Percentiles rank a stretch among this genome's conserved stretches.
Evolutionary conservation across 345 rosid species (phyloP).

Genomic region (Anacardium occidentale): DNA sequence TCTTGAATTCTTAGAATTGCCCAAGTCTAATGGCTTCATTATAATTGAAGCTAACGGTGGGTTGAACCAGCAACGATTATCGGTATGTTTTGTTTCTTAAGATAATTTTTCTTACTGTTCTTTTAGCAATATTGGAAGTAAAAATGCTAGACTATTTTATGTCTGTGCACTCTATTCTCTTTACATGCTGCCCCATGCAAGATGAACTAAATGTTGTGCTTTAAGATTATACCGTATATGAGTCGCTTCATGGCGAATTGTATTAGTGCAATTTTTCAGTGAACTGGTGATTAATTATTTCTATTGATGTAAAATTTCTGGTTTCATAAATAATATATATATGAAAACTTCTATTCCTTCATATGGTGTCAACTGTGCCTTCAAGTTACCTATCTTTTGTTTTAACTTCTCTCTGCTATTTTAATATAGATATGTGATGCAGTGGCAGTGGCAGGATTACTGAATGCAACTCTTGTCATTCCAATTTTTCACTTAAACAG

Average conservation of each 20-base stretch:
- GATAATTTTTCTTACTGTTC: constrained; percentile 2
- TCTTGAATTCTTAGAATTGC: constrained; percentile 44
- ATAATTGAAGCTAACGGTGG: constrained; percentile 98
- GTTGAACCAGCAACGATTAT: constrained; percentile 92
- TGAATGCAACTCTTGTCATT: constrained; percentile 93
- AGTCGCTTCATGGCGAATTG: neutral
- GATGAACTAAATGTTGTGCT: neutral
- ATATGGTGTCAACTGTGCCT: neutral
- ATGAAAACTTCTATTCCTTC: neutral
- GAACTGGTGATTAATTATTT: no score
- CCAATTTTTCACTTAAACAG: constrained; percentile 94
- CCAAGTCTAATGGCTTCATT: constrained; percentile 79
- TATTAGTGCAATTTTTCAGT: neutral
- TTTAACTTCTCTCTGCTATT: constrained; percentile 11
- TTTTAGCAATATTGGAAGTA: constrained; percentile 1
- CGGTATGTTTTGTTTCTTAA: constrained; percentile 52
- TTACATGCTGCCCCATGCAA: neutral
- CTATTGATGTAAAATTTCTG: no score
- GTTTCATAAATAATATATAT: neutral
- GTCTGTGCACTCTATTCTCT: neutral
- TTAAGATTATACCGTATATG: neutral
- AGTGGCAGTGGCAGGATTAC: constrained; percentile 94
- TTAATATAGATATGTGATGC: constrained; percentile 85
- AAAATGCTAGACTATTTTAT: constrained; percentile 5
- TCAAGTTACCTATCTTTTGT: neutral